Evolutionary conservation across 352 stramenopile genomes (phyloP).

Genomic region (Nothophytophthora sp.): DNA sequence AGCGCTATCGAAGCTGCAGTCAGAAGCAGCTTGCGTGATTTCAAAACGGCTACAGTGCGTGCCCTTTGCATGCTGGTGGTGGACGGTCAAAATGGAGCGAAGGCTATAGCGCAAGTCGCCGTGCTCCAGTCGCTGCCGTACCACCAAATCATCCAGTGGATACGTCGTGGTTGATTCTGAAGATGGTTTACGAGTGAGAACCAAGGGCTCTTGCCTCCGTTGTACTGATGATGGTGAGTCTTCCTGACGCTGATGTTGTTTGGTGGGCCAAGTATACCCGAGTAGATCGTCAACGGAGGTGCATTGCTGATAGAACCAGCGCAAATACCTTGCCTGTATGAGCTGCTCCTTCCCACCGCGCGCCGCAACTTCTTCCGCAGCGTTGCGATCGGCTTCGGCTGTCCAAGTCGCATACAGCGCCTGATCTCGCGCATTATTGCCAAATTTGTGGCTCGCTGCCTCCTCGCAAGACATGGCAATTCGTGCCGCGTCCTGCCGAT

Average conservation of each 20-base stretch:
- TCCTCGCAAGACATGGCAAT: conserved; percentile 44
- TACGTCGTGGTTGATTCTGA: conserved; percentile 23
- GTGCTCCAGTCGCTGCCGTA: conserved; percentile 38
- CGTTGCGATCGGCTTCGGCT: conserved; percentile 23
- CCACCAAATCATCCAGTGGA: conserved; percentile 55
- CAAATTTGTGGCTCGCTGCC: conserved; percentile 34
- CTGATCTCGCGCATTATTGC: conserved; percentile 20
- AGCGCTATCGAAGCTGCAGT: conserved; percentile 18
- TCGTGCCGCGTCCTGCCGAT: conserved; percentile 28
- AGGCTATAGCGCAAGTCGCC: conserved; percentile 46
- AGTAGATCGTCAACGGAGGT: conserved; percentile 58
- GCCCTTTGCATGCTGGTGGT: conserved; percentile 31
- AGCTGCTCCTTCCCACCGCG: conserved; percentile 35
- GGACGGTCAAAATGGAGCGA: conserved; percentile 55
- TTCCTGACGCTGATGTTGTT: conserved; percentile 21
- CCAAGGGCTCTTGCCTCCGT: neutral
- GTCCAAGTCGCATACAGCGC: conserved; percentile 35
- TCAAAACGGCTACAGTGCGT: conserved; percentile 20
- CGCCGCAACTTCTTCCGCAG: conserved; percentile 11
- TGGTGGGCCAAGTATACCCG: conserved; percentile 50
- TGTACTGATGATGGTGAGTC: conserved; percentile 7
- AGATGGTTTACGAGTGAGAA: neutral
- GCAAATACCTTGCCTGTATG: conserved; percentile 49
- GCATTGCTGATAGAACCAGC: conserved; percentile 65
- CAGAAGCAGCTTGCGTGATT: conserved; percentile 14